A percentile compares a stretch with the other conserved stretches of the same genome.
phyloP scores from a whole-genome alignment of 2,329 filamentous ascomycete genomes.

The Daldinia eschscholtzii region DNA sequence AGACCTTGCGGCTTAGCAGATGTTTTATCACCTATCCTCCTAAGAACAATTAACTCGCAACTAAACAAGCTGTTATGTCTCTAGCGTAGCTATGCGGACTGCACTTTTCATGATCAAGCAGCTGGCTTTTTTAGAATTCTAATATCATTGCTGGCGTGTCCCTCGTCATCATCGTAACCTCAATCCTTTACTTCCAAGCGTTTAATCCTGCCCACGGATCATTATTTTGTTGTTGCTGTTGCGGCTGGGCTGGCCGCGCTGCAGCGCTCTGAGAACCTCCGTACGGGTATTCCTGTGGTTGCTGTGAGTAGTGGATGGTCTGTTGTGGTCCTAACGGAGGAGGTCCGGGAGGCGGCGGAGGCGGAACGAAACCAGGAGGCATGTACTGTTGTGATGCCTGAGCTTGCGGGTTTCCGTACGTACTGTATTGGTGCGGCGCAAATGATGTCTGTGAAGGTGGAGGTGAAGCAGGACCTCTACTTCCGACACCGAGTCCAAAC shows the following conservation, averaged over 20 bases:
- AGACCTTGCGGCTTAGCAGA: constrained; percentile 25
- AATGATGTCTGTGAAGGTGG: constrained; percentile 62
- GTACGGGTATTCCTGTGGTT: constrained; percentile 43
- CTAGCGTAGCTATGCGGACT: constrained; percentile 22
- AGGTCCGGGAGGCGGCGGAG: constrained; percentile 72
- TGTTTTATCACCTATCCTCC: constrained; percentile 24
- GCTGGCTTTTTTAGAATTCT: constrained; percentile 27
- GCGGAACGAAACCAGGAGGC: constrained; percentile 71
- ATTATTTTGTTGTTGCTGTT: constrained; percentile 57
- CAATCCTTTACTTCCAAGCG: constrained; percentile 61
- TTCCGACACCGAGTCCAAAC: constrained; percentile 52
- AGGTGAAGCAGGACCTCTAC: constrained; percentile 64
- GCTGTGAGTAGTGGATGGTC: constrained; percentile 66
- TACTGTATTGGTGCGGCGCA: constrained; percentile 61
- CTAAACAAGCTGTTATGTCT: constrained; percentile 15
- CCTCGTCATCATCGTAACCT: constrained; percentile 28
- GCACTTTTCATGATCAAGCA: constrained; percentile 15
- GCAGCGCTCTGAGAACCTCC: constrained; percentile 45
- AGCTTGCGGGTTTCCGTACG: constrained; percentile 61
- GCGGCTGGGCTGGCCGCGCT: constrained; percentile 53
- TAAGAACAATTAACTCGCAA: constrained; percentile 14
- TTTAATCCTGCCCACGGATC: constrained; percentile 68
- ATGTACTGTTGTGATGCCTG: constrained; percentile 60
- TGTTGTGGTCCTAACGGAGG: constrained; percentile 73
- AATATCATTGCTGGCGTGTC: constrained; percentile 25